These are phyloP conservation scores for Penicillium samsonianum DNA, from an alignment of 495 filamentous ascomycete species.

Conservation along the genomic window DNA sequence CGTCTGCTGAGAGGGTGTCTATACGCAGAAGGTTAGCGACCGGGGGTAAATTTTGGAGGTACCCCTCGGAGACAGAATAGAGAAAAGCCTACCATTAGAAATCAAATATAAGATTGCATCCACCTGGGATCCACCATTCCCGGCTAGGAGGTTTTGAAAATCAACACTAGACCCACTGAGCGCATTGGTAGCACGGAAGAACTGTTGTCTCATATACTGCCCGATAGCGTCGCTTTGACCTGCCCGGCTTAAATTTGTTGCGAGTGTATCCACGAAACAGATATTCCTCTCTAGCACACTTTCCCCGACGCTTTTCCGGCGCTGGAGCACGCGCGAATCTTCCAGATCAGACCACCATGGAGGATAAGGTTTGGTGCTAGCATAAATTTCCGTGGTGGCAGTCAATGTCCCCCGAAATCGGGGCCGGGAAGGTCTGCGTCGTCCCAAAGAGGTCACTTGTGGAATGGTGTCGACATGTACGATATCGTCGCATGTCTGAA, in stretches of 20 bases:
- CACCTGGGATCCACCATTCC: conserved; percentile 83
- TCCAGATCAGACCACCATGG: conserved; percentile 94
- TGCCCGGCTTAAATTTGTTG: conserved; percentile 65
- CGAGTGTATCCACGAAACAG: conserved; percentile 91
- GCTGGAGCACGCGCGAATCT: conserved; percentile 64
- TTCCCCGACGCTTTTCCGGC: conserved; percentile 79
- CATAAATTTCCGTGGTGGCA: conserved; percentile 77
- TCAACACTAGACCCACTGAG: conserved; percentile 66
- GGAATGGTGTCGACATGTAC: conserved; percentile 86
- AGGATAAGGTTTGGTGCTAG: conserved; percentile 91
- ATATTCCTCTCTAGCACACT: conserved; percentile 87
- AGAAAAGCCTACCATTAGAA: conserved; percentile 54
- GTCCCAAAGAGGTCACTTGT: conserved; percentile 27
- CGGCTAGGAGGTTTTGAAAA: conserved; percentile 76
- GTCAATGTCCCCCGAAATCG: conserved; percentile 36
- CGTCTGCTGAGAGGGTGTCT: conserved; percentile 73
- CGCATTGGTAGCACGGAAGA: conserved; percentile 63
- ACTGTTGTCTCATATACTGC: conserved; percentile 74
- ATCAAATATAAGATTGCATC: conserved; percentile 87
- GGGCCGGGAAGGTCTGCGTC: conserved; percentile 32
- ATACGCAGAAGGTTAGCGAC: conserved; percentile 7
- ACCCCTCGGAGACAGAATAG: conserved; percentile 10
- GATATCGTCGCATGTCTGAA: conserved; percentile 93
- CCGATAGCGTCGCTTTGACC: conserved; percentile 69
- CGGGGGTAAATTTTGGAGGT: neutral